A percentile compares a stretch with the other conserved stretches of the same genome.
Evolutionary conservation across 176 grass and related monocot species (phyloP).

Genomic region (Pharus latifolius): DNA sequence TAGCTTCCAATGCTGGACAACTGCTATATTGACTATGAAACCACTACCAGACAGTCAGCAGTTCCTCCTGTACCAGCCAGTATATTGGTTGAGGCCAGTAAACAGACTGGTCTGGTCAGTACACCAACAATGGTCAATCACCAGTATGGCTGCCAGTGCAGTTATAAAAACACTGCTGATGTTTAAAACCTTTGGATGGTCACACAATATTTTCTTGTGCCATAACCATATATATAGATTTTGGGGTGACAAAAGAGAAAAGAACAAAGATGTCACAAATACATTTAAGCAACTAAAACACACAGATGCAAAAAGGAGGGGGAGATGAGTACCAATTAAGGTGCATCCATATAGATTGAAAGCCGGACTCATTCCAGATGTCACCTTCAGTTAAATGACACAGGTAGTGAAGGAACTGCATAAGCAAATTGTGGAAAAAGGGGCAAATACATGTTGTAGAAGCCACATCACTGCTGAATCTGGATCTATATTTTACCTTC

Average conservation of each 20-base stretch:
- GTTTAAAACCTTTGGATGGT: not conserved
- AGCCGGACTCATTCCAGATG: conserved; percentile 93
- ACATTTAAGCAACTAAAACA: not conserved
- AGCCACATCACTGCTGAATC: conserved; percentile 7
- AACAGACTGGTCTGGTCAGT: not conserved
- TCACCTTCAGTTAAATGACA: conserved; percentile 58
- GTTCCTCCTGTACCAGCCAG: not conserved
- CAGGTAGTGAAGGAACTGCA: conserved; percentile 10
- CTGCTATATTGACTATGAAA: not conserved
- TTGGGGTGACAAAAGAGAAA: not conserved
- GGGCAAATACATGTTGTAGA: conserved; percentile 13
- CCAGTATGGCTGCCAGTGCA: not conserved
- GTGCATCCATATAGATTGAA: conserved; percentile 96
- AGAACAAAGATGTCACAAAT: not conserved
- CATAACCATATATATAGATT: not conserved
- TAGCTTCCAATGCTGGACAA: not conserved
- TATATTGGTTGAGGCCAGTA: not conserved
- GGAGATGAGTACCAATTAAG: conserved; percentile 66
- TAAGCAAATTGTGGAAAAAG: not conserved
- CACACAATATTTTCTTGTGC: not conserved
- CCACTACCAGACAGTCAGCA: not conserved
- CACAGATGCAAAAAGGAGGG: not conserved
- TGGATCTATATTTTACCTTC: conserved; percentile 53
- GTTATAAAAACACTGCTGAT: not conserved
- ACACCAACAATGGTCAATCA: not conserved